Conservation (phyloP, 2,329 filamentous ascomycete genomes). For the Fusarium transvaalense region DNA sequence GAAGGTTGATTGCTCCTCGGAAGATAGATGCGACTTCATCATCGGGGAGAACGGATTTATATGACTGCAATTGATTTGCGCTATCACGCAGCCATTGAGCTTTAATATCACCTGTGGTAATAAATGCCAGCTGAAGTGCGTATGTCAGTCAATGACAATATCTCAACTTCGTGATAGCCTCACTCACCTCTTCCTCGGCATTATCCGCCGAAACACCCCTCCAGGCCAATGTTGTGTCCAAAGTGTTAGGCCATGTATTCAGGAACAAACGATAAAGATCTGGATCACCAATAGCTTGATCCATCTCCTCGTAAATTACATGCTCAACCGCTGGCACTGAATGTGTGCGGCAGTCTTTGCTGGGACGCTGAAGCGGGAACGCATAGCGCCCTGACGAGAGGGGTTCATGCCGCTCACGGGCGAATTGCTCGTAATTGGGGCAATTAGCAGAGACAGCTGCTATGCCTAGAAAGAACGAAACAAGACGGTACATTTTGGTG, state of each 20-base stretch:
- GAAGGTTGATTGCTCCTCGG: constrained; percentile 81
- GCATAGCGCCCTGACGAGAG: constrained; percentile 80
- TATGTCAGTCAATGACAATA: constrained; percentile 5
- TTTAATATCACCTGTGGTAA: constrained; percentile 89
- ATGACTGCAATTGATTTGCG: constrained; percentile 82
- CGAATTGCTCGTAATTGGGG: constrained; percentile 54
- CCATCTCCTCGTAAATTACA: constrained; percentile 75
- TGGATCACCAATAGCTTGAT: constrained; percentile 77
- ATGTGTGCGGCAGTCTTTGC: constrained; percentile 82
- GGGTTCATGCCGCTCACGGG: constrained; percentile 68
- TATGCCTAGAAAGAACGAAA: constrained; percentile 22
- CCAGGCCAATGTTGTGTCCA: constrained; percentile 80
- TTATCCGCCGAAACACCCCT: constrained; percentile 70
- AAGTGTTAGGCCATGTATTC: constrained; percentile 80
- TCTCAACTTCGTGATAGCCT: background rate
- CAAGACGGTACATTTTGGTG: constrained; percentile 17
- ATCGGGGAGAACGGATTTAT: constrained; percentile 71
- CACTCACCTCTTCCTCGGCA: constrained; percentile 67
- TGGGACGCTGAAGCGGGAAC: constrained; percentile 85
- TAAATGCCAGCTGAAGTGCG: constrained; percentile 73
- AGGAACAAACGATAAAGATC: constrained; percentile 78
- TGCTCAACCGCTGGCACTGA: constrained; percentile 80
- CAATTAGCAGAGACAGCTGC: constrained; percentile 48
- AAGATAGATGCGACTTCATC: constrained; percentile 72
- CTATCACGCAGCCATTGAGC: constrained; percentile 96